Evolutionary conservation across 176 grass and related monocot species (phyloP), one percentile per base, ranked within the genome.

Genomic region (Tillandsia leiboldiana): DNA sequence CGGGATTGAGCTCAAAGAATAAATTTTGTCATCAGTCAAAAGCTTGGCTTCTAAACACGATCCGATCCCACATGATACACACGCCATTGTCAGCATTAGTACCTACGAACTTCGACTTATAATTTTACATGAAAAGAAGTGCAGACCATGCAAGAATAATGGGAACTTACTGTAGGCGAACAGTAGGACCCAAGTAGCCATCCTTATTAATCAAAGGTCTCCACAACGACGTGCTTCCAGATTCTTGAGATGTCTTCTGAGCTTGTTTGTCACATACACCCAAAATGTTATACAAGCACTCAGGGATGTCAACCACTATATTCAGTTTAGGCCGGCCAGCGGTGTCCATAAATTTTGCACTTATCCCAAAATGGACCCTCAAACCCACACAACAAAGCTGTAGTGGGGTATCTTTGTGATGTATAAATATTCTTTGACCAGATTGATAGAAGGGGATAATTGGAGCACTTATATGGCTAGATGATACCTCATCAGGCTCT

Each of bases 181-280:
- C 56, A 15, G 77, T 84, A 17, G 42, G 66, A 82, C 84, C 84
- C n/a, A 84, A 69, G 18, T 83, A 84, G 49, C 82, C 87, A 62
- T 82, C 79, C 68, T 89, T 93, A 75, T 78, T 93, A 22, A 90
- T 33, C 80, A 90, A 0, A 48, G 86, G 24, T 80, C 87, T 92
- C 94, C 94, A 99, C 48, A 93, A 82, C 75, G 87, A 99, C 64
- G 73, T 87, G 77, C 87, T 93, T 62, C 94, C 84, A 50, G 64
- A 74, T 59, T 83, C 87, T 68, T 77, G 77, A 48, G 72, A 90
- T 72, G 79, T 74, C 65, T 63, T 74, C 67, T 74, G 82, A 67
- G 87, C 84, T 54, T 86, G 72, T 49, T 71, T 81, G 78, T 93
- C 87, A 33, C 87, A 99, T n/a, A 85, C 68, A 66, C 88, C 87